These are phyloP conservation scores for Podospora pseudoanserina DNA, from an alignment of 495 filamentous ascomycete species.

Conservation along the genomic window DNA sequence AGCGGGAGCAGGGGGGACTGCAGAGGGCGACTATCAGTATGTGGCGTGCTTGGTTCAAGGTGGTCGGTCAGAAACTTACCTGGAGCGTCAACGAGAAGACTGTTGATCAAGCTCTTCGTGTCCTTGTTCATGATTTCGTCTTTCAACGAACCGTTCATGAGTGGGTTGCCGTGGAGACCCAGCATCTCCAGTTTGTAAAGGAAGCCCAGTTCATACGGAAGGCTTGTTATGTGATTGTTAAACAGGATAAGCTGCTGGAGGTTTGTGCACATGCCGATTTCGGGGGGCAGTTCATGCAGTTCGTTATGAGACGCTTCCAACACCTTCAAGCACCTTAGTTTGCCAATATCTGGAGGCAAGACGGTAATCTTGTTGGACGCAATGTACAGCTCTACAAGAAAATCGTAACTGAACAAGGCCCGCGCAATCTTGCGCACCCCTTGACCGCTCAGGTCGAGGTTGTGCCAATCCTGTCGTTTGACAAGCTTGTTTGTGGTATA, in stretches of 20 bases:
- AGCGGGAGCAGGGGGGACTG: conserved; percentile 66
- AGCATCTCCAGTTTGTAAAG: conserved; percentile 82
- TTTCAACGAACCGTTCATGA: conserved; percentile 63
- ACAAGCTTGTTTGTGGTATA: conserved; percentile 52
- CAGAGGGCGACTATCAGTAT: neutral
- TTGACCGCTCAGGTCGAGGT: conserved; percentile 90
- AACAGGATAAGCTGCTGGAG: conserved; percentile 76
- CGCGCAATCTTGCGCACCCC: conserved; percentile 75
- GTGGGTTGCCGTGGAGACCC: conserved; percentile 87
- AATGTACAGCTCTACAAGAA: conserved; percentile 85
- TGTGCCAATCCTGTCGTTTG: conserved; percentile 79
- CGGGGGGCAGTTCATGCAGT: conserved; percentile 75
- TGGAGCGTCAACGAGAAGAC: conserved; percentile 75
- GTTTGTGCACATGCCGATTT: conserved; percentile 93
- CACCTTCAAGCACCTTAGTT: conserved; percentile 69
- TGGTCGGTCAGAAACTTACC: conserved; percentile 52
- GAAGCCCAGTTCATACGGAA: conserved; percentile 84
- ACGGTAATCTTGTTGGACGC: conserved; percentile 81
- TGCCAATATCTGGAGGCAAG: conserved; percentile 73
- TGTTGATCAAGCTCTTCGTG: conserved; percentile 76
- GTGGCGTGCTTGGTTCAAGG: neutral
- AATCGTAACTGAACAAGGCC: conserved; percentile 77
- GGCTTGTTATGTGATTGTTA: conserved; percentile 76
- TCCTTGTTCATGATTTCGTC: conserved; percentile 77
- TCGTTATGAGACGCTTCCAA: conserved; percentile 89